These are phyloP conservation scores for Candida bentonensis DNA, from an alignment of 805 yeast species.

Conservation along the genomic window DNA sequence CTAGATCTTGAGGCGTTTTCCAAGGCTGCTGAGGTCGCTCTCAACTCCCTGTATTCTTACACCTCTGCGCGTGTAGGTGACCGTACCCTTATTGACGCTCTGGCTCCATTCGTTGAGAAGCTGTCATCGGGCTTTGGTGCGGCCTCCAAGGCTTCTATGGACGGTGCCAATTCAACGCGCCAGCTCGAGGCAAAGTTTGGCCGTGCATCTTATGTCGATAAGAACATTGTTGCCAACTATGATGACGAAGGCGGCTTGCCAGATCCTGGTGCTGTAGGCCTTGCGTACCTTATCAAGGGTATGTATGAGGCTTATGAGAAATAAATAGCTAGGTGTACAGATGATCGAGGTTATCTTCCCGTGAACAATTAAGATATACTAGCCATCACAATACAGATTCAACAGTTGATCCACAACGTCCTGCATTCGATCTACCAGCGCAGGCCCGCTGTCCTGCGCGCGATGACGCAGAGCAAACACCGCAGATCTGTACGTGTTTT, in stretches of 20 bases:
- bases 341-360: too few relatives aligned
- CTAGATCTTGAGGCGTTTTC: conserved; percentile 15
- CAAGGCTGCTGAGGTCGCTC: conserved; percentile 33
- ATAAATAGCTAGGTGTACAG: neutral
- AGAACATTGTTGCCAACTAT: conserved; percentile 37
- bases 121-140: conserved; percentile 40
- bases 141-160: conserved; percentile 56
- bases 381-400: conserved; percentile 4
- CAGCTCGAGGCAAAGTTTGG: conserved; percentile 76
- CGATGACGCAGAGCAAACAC: conserved; percentile 13
- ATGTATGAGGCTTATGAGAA: conserved; percentile 6
- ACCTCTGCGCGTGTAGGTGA: conserved; percentile 85
- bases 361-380: neutral
- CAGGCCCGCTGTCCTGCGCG: neutral
- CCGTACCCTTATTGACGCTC: conserved; percentile 76
- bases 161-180: conserved; percentile 68
- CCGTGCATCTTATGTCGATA: conserved; percentile 77
- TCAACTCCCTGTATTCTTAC: conserved; percentile 64
- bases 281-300: conserved; percentile 46
- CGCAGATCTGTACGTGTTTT: conserved; percentile 15
- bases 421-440: conserved; percentile 7
- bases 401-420: conserved; percentile 12
- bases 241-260: conserved; percentile 43
- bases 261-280: conserved; percentile 91
- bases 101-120: conserved; percentile 70